phyloP scores from a whole-genome alignment of 2,329 filamentous ascomycete genomes.

The Leptodontidium sp. region DNA sequence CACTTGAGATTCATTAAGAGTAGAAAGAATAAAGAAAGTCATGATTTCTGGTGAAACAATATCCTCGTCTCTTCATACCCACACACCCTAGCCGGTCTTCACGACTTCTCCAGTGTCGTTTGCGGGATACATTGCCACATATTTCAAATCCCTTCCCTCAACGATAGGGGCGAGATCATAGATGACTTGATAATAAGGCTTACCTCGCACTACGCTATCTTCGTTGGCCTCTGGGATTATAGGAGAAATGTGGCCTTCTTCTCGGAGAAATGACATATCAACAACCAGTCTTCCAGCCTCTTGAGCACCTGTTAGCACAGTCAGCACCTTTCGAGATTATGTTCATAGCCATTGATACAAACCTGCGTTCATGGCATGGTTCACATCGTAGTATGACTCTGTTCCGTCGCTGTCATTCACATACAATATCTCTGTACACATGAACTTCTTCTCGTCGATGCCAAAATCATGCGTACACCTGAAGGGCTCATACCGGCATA shows the following conservation, averaged over 20 bases:
- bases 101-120: background rate
- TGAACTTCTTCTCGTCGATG: background rate
- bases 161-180: background rate
- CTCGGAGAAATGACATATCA: background rate
- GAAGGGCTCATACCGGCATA: too few species aligned
- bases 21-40: too few species aligned
- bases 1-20: too few species aligned
- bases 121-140: background rate
- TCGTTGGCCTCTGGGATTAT: background rate
- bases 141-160: background rate
- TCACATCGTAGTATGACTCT: slow-evolving; percentile 23
- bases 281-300: background rate
- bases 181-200: background rate
- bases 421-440: slow-evolving; percentile 36
- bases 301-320: background rate
- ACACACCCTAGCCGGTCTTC: background rate
- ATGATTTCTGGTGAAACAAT: too few species aligned
- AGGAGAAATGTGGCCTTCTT: background rate
- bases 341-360: background rate
- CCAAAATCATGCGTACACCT: too few species aligned
- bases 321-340: background rate
- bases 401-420: slow-evolving; percentile 31
- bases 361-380: slow-evolving; percentile 28
- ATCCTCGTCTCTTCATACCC: background rate
- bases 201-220: background rate